These are phyloP conservation scores for Coprinopsis sp. DNA, from an alignment of 768 basidiomycete genomes.

Conservation along the genomic window DNA sequence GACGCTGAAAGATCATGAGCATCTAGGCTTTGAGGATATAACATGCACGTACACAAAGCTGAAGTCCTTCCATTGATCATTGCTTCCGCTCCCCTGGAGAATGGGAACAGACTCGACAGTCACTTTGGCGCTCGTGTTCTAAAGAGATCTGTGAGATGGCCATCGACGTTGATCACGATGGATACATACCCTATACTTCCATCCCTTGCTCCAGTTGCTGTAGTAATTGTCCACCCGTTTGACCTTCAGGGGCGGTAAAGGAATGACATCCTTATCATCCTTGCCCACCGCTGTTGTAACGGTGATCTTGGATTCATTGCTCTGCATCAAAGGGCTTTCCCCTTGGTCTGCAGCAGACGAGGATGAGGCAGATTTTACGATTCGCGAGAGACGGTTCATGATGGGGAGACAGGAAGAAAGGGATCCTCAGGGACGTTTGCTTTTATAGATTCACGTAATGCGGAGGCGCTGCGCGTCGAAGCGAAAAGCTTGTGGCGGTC, in stretches of 20 bases:
- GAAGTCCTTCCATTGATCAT: constrained; percentile 55
- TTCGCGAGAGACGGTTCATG: constrained; percentile 14
- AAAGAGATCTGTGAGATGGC: neutral
- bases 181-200: constrained; percentile 53
- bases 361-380: constrained; percentile 19
- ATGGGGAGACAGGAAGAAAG: too few relatives aligned
- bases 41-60: constrained; percentile 42
- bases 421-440: too few relatives aligned
- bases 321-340: constrained; percentile 11
- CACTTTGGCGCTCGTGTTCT: constrained; percentile 54
- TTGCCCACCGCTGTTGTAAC: constrained; percentile 20
- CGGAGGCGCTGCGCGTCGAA: too few relatives aligned
- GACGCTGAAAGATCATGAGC: constrained; percentile 28
- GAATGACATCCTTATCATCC: constrained; percentile 25
- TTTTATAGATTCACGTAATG: too few relatives aligned
- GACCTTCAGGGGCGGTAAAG: constrained; percentile 48
- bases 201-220: constrained; percentile 49
- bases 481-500: too few relatives aligned
- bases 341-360: constrained; percentile 12
- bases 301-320: constrained; percentile 35
- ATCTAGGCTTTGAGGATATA: neutral
- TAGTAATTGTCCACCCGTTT: constrained; percentile 60
- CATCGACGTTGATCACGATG: neutral
- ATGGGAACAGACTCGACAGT: constrained; percentile 43
- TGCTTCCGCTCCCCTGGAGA: constrained; percentile 30